Percentiles rank a stretch among this genome's conserved stretches.
phyloP scores from a whole-genome alignment of 2,329 filamentous ascomycete species.

The Onygenales sp. region DNA sequence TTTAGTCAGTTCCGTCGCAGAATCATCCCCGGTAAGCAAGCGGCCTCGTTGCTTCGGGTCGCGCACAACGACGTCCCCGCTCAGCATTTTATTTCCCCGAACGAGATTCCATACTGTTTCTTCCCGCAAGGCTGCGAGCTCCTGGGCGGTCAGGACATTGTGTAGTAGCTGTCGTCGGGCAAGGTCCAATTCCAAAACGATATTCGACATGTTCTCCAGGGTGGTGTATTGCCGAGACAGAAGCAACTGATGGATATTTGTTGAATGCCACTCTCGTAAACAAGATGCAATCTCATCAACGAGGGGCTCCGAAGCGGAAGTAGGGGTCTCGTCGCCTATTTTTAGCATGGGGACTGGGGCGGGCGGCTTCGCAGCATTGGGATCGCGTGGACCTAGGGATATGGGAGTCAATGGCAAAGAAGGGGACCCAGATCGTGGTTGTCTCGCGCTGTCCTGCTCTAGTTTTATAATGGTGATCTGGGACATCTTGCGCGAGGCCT shows the following conservation, averaged over 20 bases:
- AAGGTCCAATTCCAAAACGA: slow-evolving; percentile 76
- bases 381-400: slow-evolving; percentile 44
- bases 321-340: slow-evolving; percentile 93
- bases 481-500: slow-evolving; percentile 28
- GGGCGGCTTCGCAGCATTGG: slow-evolving; percentile 59
- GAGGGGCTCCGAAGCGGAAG: slow-evolving; percentile 76
- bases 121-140: slow-evolving; percentile 71
- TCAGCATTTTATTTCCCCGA: slow-evolving; percentile 85
- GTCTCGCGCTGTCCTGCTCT: slow-evolving; percentile 24
- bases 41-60: slow-evolving; percentile 76
- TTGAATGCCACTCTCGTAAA: slow-evolving; percentile 95
- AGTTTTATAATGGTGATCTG: slow-evolving; percentile 29
- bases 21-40: slow-evolving; percentile 84
- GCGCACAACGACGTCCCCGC: slow-evolving; percentile 87
- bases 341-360: slow-evolving; percentile 96
- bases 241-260: slow-evolving; percentile 85
- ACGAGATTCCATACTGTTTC: slow-evolving; percentile 94
- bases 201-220: slow-evolving; percentile 68
- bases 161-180: slow-evolving; percentile 84
- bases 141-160: slow-evolving; percentile 80
- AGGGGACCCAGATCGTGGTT: slow-evolving; percentile 21
- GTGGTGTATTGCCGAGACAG: slow-evolving; percentile 71
- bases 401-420: slow-evolving; percentile 28
- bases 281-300: slow-evolving; percentile 98
- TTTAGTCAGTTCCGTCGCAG: slow-evolving; percentile 79